Conservation (phyloP, 2,329 filamentous ascomycete species). For the Monilinia laxa region DNA sequence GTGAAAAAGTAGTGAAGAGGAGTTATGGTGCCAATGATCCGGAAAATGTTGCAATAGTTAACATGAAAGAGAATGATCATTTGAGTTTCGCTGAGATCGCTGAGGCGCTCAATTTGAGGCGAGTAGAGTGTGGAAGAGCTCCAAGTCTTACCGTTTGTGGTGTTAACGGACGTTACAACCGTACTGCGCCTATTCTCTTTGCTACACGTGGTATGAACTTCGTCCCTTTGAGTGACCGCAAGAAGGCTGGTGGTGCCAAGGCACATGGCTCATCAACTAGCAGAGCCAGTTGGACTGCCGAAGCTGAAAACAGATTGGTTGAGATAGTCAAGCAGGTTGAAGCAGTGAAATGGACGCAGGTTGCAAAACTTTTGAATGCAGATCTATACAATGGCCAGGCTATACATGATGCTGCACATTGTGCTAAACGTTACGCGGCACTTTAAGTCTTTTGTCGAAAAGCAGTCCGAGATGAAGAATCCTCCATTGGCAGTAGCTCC, state of each 20-base stretch:
- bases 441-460: constrained; percentile 3
- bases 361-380: constrained; percentile 26
- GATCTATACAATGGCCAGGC: background rate
- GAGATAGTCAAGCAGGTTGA: constrained; percentile 28
- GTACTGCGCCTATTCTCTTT: constrained; percentile 39
- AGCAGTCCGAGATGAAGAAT: background rate
- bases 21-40: constrained; percentile 39
- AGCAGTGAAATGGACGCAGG: constrained; percentile 30
- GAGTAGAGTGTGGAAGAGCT: constrained; percentile 27
- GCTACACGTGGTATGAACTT: constrained; percentile 33
- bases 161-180: constrained; percentile 37
- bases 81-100: constrained; percentile 33
- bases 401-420: constrained; percentile 11
- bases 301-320: constrained; percentile 31
- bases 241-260: constrained; percentile 15
- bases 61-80: constrained; percentile 33
- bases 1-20: constrained; percentile 31
- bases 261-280: constrained; percentile 9
- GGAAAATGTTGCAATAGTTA: constrained; percentile 39
- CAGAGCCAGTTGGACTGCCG: constrained; percentile 27
- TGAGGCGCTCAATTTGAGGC: constrained; percentile 30
- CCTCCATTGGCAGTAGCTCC: background rate
- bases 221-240: constrained; percentile 31
- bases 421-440: constrained; percentile 21
- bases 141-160: constrained; percentile 33